These are phyloP conservation scores for Hypomontagnella submonticulosa DNA, from an alignment of 495 filamentous ascomycete species.

Conservation along the genomic window DNA sequence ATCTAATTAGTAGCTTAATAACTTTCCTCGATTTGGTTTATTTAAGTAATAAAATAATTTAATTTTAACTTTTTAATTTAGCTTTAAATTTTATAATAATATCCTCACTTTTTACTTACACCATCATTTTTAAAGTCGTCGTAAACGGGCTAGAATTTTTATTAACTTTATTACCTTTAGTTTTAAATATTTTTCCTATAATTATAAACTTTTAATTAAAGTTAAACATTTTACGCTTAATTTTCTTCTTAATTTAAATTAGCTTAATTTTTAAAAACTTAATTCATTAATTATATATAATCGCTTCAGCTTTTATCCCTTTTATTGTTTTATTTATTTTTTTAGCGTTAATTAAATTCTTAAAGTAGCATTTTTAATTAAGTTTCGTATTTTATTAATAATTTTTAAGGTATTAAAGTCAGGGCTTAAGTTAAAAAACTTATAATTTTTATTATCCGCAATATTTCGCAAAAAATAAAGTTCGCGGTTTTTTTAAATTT, in stretches of 20 bases:
- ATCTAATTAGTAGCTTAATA: not conserved
- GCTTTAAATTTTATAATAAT: not conserved
- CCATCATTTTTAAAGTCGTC: not conserved
- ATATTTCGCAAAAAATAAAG: not conserved
- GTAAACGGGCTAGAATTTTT: not conserved
- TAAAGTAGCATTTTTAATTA: too few relatives aligned
- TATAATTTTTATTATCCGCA: not conserved
- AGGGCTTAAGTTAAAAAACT: not conserved
- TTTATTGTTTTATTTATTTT: too few relatives aligned
- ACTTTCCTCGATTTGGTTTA: not conserved
- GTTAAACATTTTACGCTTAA: not conserved
- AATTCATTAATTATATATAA: not conserved
- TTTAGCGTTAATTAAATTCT: too few relatives aligned
- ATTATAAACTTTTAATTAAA: not conserved
- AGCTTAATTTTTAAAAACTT: not conserved
- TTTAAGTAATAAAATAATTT: not conserved
- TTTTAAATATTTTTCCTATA: not conserved
- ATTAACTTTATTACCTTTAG: not conserved
- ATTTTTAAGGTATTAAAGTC: not conserved
- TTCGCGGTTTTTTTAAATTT: too few relatives aligned
- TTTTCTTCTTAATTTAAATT: not conserved
- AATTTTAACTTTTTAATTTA: constrained; percentile 1
- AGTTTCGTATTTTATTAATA: too few relatives aligned
- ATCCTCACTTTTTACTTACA: not conserved
- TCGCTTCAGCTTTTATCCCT: too few relatives aligned